Evolutionary conservation across 805 yeast species (phyloP), one percentile per base, ranked within the genome.

Genomic region (Ogataea allantospora): DNA sequence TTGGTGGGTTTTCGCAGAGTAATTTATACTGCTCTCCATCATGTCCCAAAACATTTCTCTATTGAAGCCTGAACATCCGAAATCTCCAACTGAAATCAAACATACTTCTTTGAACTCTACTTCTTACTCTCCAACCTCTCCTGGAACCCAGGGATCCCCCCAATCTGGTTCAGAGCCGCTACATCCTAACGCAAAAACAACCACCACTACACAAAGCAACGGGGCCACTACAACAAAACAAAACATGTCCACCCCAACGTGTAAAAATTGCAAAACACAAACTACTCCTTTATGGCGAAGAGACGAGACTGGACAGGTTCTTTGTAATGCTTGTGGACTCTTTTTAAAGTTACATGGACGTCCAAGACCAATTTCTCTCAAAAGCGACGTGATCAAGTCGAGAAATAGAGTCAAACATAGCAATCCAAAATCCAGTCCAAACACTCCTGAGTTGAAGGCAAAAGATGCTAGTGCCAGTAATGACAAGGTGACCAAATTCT

Each of bases 261-360:
- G 98, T 60, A 86, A 83, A 51, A 89, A 89, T 62, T 89, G 98
- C 66, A 76, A 82, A 54, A 89, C 98, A 2, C 84, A 88, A 42
- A 89, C 93, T 2, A 89, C 98, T 2, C 97, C 98, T 1, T 67
- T 89, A 19, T 89, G 97, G 97, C 75, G 97, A 62, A 72, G 97
- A 47, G 96, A 89, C 63, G 96, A 88, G 54, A 77, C 85, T 8
- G 95, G 95, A 11, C 83, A 81, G 52, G 95, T 89, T 22, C 71
- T 89, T 32, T 89, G 98, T 62, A 89, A 89, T 65, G 98, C 98
- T 7, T 88, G 96, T 67, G 96, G 96, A 0, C 68, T 88, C 33
- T 88, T 88, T 54, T 65, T 88, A 43, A 89, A 89, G 63, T 72
- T 89, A 27, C 98, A 89, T 57, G 96, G 96, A 16, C 76, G 95